phyloP scores from a whole-genome alignment of 2,329 filamentous ascomycete genomes.

The Diaporthe longicolla region DNA sequence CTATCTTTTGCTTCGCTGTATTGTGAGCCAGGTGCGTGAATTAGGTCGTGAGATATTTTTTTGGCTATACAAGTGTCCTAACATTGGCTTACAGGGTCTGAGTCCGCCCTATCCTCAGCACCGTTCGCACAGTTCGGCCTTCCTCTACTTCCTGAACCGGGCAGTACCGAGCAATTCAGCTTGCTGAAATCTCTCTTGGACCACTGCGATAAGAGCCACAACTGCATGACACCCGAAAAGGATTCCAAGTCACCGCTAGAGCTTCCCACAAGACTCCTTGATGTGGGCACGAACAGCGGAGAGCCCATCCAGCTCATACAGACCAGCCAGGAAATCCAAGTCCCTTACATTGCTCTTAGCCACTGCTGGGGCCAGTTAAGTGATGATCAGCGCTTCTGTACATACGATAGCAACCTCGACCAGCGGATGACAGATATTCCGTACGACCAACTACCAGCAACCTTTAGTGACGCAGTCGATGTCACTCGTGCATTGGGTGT shows the following conservation, averaged over 20 bases:
- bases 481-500: constrained; percentile 35
- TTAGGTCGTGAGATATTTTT: too few species aligned
- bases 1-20: neutral
- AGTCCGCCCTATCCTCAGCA: neutral
- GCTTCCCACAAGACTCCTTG: constrained; percentile 45
- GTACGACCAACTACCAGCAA: constrained; percentile 29
- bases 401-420: constrained; percentile 27
- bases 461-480: constrained; percentile 42
- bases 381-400: constrained; percentile 51
- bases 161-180: neutral
- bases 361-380: constrained; percentile 46
- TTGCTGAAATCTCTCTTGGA: neutral
- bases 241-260: neutral
- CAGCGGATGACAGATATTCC: constrained; percentile 9
- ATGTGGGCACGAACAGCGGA: constrained; percentile 35
- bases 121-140: neutral
- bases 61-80: neutral
- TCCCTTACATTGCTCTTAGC: constrained; percentile 45
- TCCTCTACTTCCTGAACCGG: constrained; percentile 4
- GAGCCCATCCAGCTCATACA: constrained; percentile 25
- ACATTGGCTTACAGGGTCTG: neutral
- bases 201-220: neutral
- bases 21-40: neutral
- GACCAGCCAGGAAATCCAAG: constrained; percentile 26
- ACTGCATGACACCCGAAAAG: neutral